phyloP scores from a whole-genome alignment of 192 early-diverging fungal genomes.

The Backusella psychrophila region DNA sequence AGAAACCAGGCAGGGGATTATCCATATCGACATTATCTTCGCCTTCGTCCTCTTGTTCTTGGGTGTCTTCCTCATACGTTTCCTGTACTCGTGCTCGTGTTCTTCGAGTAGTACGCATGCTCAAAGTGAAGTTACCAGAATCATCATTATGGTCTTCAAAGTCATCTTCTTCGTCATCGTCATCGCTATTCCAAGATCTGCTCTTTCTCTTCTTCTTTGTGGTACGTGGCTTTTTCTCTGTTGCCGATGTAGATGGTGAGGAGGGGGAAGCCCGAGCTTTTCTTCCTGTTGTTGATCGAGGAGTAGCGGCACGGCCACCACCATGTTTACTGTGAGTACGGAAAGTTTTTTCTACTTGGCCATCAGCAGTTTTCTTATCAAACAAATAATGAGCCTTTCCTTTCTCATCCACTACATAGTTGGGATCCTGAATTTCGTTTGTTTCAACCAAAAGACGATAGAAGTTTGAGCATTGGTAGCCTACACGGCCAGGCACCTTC shows the following conservation, averaged over 20 bases:
- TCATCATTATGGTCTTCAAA: constrained; percentile 68
- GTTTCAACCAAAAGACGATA: constrained; percentile 89
- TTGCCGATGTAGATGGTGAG: constrained; percentile 37
- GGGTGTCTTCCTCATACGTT: not conserved
- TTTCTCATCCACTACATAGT: constrained; percentile 89
- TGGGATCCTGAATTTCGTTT: constrained; percentile 84
- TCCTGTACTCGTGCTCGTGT: constrained; percentile 32
- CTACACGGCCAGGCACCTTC: constrained; percentile 92
- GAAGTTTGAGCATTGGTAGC: constrained; percentile 98
- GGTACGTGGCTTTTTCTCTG: constrained; percentile 36
- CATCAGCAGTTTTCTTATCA: constrained; percentile 81
- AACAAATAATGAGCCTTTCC: constrained; percentile 92
- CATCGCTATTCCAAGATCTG: constrained; percentile 41
- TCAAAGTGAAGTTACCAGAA: constrained; percentile 64
- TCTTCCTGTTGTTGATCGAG: not conserved
- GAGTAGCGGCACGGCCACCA: constrained; percentile 31
- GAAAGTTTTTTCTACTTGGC: constrained; percentile 76
- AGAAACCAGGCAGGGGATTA: constrained; percentile 89
- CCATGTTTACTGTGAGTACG: constrained; percentile 71
- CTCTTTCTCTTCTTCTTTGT: constrained; percentile 47
- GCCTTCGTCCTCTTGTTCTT: constrained; percentile 40
- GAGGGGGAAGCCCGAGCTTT: constrained; percentile 13
- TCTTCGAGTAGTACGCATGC: constrained; percentile 57
- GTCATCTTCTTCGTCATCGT: constrained; percentile 57
- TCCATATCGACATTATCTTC: constrained; percentile 47